Base-by-base conservation (phyloP, 169 alveolate genomes). In the Plasmodium billcollinsi region DNA sequence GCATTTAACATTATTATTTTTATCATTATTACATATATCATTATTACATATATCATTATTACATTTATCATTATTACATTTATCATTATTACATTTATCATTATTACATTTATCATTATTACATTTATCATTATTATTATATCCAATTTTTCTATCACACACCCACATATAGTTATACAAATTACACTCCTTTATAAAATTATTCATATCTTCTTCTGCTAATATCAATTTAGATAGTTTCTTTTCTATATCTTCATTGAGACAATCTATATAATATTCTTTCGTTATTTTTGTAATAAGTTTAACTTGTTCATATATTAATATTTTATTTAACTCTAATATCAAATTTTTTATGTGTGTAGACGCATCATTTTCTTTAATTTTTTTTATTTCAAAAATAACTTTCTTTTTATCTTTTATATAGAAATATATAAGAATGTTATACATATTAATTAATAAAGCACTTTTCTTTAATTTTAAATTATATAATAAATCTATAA, bases 111-210 rank as follows among this genome's bases (percentile, higher is more conserved):
- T 47, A 12, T 54, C 29, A 50, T 20, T 9, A 11, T 71, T 18
- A 26, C 54, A 26, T 66, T 66, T 66, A n/a, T 26, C 39, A 62
- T 5, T 24, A 29, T 54, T 69, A 67, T 56, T 39, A 39, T 39
- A 39, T 39, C 47, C 39, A 21, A 61, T 69, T n/a, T 54, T 65
- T 20, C 12, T 0, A 52, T 69, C 20, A n/a, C 74, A 18, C 5
- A 70, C 43, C 92, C 92, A 86, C 5, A 86, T 52, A 52, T 73
- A 86, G 15, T 86, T 73, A 61, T 86, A 86, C 47, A 86, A 63
- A 72, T 63, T 86, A 47, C 29, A 56, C 12, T 0, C 43, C 39
- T 50, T 66, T 14, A n/a, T 33, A 58, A 3, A 3, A 21, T 33
- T 70, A 43, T 14, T 15, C 33, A 45, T 73, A 20, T 67, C 78